Evolutionary conservation across 305 asterid species (phyloP).

Genomic region (Fraxinus greggii): DNA sequence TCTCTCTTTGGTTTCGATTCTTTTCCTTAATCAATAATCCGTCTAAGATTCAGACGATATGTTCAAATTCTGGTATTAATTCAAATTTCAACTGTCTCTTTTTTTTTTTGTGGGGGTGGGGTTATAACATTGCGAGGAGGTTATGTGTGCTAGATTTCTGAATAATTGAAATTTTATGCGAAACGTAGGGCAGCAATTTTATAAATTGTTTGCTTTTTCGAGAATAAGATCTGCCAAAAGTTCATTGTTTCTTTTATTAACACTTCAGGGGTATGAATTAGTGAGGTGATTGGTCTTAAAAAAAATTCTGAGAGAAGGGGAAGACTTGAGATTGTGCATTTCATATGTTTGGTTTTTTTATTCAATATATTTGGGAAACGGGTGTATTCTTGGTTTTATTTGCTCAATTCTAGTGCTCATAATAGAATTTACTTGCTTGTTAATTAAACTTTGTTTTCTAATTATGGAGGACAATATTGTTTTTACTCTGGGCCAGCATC

Average conservation of each 20-base stretch:
- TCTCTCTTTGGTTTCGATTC: conserved; percentile 5
- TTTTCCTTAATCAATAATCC: neutral
- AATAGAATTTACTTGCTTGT: neutral
- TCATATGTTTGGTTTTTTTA: neutral
- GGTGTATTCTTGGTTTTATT: neutral
- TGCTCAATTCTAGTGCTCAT: no score
- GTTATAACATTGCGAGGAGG: neutral
- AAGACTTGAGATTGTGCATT: neutral
- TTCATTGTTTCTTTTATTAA: conserved; percentile 3
- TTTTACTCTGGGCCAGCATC: neutral
- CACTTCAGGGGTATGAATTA: conserved; percentile 13
- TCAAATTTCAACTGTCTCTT: neutral
- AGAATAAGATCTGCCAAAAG: neutral
- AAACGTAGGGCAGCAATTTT: neutral
- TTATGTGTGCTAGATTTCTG: neutral
- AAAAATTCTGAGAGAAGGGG: neutral
- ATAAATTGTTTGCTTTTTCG: conserved; percentile 1
- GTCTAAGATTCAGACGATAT: conserved; percentile 24
- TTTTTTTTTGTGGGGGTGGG: neutral
- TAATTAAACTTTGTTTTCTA: neutral
- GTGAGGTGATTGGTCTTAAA: conserved; percentile 3
- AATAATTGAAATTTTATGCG: neutral
- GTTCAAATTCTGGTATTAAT: conserved; percentile 70
- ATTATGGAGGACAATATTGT: neutral
- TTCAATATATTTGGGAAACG: neutral